phyloP scores from a whole-genome alignment of 352 stramenopile genomes.

The Globisporangium nunn region DNA sequence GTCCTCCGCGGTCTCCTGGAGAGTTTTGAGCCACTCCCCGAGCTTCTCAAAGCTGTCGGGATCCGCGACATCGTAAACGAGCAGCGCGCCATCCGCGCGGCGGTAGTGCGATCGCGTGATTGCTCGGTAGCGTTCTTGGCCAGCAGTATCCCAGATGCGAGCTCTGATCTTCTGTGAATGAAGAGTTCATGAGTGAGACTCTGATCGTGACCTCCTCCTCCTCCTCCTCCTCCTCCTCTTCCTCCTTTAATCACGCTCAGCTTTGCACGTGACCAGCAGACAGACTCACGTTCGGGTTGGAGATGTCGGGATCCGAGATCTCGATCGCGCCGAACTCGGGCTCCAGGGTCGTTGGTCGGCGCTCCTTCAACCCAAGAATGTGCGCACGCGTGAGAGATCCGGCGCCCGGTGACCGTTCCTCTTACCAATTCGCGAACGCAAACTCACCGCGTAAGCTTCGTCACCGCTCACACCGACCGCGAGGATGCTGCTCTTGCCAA shows the following conservation, averaged over 20 bases:
- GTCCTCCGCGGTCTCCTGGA: slow-evolving; percentile 77
- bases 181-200: neutral
- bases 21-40: slow-evolving; percentile 83
- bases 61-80: slow-evolving; percentile 91
- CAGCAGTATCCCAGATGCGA: slow-evolving; percentile 88
- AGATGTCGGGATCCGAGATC: slow-evolving; percentile 46
- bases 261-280: neutral
- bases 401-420: too few relatives aligned
- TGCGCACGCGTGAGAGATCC: too few relatives aligned
- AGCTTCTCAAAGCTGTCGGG: slow-evolving; percentile 81
- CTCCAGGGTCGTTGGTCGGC: slow-evolving; percentile 53
- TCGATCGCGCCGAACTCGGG: slow-evolving; percentile 72
- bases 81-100: slow-evolving; percentile 78
- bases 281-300: slow-evolving; percentile 23
- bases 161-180: slow-evolving; percentile 45
- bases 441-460: slow-evolving; percentile 29
- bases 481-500: slow-evolving; percentile 75
- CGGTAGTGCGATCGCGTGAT: slow-evolving; percentile 85
- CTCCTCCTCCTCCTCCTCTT: too few relatives aligned
- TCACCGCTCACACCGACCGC: slow-evolving; percentile 57
- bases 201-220: too few relatives aligned
- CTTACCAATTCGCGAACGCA: neutral
- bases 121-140: slow-evolving; percentile 85
- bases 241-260: too few relatives aligned
- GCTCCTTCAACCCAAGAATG: slow-evolving; percentile 24